Conservation (phyloP, 139 green algal genomes). For the Micractinium conductrix region DNA sequence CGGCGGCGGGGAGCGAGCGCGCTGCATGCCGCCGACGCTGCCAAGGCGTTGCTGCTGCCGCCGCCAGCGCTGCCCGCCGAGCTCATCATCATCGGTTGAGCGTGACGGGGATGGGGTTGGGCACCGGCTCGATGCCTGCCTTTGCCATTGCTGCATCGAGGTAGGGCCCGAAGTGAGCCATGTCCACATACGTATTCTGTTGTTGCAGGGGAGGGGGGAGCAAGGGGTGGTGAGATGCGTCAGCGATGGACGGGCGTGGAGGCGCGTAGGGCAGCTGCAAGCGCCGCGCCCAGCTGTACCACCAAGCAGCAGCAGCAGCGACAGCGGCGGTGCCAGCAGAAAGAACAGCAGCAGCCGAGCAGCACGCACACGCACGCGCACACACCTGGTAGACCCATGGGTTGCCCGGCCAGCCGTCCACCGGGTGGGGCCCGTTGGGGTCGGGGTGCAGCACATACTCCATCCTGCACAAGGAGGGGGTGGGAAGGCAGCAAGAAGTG, state of each 20-base stretch:
- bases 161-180: slow-evolving; percentile 37
- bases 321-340: not conserved
- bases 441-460: slow-evolving; percentile 44
- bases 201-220: not conserved
- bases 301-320: not conserved
- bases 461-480: too few relatives aligned
- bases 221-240: not conserved
- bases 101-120: slow-evolving; percentile 21
- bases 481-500: too few relatives aligned
- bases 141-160: slow-evolving; percentile 41
- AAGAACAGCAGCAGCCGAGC: not conserved
- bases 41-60: not conserved
- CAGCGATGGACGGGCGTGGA: not conserved
- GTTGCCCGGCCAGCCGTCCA: slow-evolving; percentile 47
- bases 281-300: too few relatives aligned
- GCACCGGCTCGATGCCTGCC: slow-evolving; percentile 31
- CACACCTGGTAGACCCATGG: slow-evolving; percentile 44
- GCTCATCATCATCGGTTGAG: not conserved
- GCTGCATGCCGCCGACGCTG: not conserved
- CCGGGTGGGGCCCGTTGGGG: slow-evolving; percentile 33
- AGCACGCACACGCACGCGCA: not conserved
- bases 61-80: not conserved
- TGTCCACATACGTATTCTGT: slow-evolving; percentile 56
- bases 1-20: too few relatives aligned
- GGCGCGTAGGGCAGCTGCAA: too few relatives aligned